phyloP scores from a whole-genome alignment of 306 rosid genomes.

The Aeschynomene evenia region DNA sequence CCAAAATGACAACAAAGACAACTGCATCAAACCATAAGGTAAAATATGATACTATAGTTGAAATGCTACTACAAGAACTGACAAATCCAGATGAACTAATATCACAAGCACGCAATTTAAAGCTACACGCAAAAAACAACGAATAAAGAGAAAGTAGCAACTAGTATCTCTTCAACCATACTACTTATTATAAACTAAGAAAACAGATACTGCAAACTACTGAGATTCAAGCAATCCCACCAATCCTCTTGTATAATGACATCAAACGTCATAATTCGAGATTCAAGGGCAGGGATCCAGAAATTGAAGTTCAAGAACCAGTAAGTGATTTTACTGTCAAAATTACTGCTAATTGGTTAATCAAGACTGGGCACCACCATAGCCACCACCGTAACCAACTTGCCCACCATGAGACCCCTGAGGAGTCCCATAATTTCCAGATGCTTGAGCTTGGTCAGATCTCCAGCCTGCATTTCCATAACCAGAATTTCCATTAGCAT shows the following conservation, averaged over 20 bases:
- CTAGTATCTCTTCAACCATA: constrained; percentile 66
- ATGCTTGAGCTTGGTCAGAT: constrained; percentile 72
- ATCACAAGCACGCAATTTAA: constrained; percentile 67
- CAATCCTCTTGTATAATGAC: constrained; percentile 70
- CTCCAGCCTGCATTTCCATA: constrained; percentile 93
- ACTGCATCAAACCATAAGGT: constrained; percentile 61
- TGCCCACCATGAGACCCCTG: constrained; percentile 64
- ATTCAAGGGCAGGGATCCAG: constrained; percentile 35
- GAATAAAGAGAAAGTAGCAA: constrained; percentile 66
- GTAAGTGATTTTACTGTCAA: constrained; percentile 39
- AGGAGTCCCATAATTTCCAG: constrained; percentile 74
- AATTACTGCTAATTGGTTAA: constrained; percentile 77
- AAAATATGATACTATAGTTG: constrained; percentile 53
- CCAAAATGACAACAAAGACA: constrained; percentile 33
- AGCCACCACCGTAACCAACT: constrained; percentile 69
- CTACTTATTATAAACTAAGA: constrained; percentile 87
- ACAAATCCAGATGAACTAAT: constrained; percentile 57
- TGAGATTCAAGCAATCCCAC: constrained; percentile 97
- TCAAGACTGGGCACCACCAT: constrained; percentile 71
- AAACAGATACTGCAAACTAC: constrained; percentile 87
- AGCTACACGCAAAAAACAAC: constrained; percentile 71
- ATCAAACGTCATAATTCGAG: constrained; percentile 40
- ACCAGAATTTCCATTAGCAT: constrained; percentile 81
- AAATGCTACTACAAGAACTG: constrained; percentile 60
- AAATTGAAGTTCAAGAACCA: constrained; percentile 46